These are phyloP conservation scores for Citrullus mucosospermus DNA, from an alignment of 306 rosid species.

Conservation along the genomic window DNA sequence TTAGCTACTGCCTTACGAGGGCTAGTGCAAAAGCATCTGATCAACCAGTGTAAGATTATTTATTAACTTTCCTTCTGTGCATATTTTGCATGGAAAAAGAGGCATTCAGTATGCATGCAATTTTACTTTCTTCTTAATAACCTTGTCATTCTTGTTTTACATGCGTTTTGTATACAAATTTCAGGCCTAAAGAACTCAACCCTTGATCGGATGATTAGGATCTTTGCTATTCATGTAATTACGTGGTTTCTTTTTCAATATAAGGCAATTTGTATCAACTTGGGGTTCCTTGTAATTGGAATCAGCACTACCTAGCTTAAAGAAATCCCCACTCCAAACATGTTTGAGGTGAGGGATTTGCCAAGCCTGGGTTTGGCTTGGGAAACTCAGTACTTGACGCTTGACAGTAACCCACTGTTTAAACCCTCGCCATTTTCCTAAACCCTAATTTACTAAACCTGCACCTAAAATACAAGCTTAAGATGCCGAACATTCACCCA, in stretches of 20 bases:
- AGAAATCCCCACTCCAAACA: not conserved
- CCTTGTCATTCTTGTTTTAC: not conserved
- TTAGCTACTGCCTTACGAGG: conserved; percentile 59
- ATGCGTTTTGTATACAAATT: not conserved
- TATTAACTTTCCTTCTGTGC: not conserved
- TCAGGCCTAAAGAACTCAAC: not conserved
- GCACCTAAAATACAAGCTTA: not conserved
- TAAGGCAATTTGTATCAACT: not conserved
- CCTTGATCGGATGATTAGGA: not conserved
- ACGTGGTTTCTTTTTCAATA: not conserved
- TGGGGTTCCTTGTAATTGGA: not conserved
- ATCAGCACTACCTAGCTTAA: not conserved
- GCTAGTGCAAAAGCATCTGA: conserved; percentile 70
- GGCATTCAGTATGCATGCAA: not conserved
- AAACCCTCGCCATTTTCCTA: not conserved
- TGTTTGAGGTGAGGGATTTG: not conserved
- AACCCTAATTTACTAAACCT: not conserved
- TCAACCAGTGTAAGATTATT: conserved; percentile 63
- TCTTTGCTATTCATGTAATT: not conserved
- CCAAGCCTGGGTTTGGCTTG: not conserved
- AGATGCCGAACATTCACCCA: not conserved
- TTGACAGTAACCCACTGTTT: not conserved
- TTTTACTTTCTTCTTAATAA: not conserved
- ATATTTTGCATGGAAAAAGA: not conserved
- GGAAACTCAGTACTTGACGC: not conserved